Conservation (phyloP, 441 rosid genomes). For the Pelargonium australe region DNA sequence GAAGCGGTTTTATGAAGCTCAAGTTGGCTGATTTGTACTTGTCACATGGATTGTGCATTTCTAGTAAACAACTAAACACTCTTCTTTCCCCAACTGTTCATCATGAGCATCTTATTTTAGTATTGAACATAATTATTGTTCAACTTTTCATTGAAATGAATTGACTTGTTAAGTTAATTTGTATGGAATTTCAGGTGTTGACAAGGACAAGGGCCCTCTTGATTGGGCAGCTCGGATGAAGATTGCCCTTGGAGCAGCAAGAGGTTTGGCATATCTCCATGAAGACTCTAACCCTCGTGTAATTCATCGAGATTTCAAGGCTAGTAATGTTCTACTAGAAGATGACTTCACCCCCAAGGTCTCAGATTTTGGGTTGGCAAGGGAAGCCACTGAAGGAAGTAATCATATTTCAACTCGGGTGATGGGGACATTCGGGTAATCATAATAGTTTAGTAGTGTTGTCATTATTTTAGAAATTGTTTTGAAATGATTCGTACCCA, state of each 20-base stretch:
- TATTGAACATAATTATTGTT: too few relatives aligned
- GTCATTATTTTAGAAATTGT: neutral
- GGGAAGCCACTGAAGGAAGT: slow-evolving; percentile 79
- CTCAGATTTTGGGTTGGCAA: slow-evolving; percentile 90
- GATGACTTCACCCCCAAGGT: slow-evolving; percentile 89
- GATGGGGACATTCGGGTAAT: slow-evolving; percentile 96
- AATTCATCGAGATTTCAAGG: slow-evolving; percentile 92
- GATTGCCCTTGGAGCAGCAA: slow-evolving; percentile 91
- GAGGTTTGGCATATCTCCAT: slow-evolving; percentile 88
- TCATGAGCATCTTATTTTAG: too few relatives aligned
- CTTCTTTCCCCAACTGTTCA: too few relatives aligned
- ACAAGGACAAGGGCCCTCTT: slow-evolving; percentile 66
- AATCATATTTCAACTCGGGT: slow-evolving; percentile 92
- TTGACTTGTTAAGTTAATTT: neutral
- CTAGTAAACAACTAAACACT: too few relatives aligned
- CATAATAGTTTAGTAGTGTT: neutral
- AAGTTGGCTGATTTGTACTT: neutral
- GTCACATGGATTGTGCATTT: too few relatives aligned
- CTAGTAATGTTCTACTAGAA: slow-evolving; percentile 88
- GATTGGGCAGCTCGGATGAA: slow-evolving; percentile 82
- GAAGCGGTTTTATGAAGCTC: neutral
- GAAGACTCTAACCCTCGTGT: slow-evolving; percentile 96
- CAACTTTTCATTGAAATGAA: neutral
- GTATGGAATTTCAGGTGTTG: slow-evolving; percentile 39
- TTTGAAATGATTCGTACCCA: neutral